Evolutionary conservation across 208 protist species (phyloP), one percentile per base, ranked within the genome.

Genomic region (Wallacemonas sp.): DNA sequence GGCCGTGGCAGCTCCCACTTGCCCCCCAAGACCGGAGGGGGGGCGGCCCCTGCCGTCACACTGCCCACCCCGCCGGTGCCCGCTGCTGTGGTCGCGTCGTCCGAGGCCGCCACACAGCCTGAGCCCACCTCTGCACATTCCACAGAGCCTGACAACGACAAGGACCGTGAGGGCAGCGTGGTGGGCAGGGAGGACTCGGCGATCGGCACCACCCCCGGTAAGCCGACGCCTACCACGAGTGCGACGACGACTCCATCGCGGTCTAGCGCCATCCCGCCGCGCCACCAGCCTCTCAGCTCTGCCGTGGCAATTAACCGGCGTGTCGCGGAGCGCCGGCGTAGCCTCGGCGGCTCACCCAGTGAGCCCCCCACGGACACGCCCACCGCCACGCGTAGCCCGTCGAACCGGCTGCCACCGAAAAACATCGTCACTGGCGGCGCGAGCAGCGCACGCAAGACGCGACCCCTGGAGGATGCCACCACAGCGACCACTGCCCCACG

Each of bases 381-480:
- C 15, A 22, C 30, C 26, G 32, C 50, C 30, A 19, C n/a, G 4
- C 34, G 39, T 26, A 27, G 50, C 50, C 50, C 50, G 5, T 57
- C 50, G 19, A 57, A 50, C 38, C 57, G 39, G 8, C 39, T 50
- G 41, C 57, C 57, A 30, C 57, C 57, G 15, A 63, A 61, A 22
- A 61, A 61, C 21, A 26, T 45, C 50, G 50, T 57, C 26, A 27
- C 54, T 15, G 21, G 39, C 57, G 41, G 22, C 38, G 27, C 38
- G n/a, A n/a, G n/a, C 21, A 42, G 29, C 13, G 34, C 61, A 5
- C 41, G 33, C 63, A 32, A 42, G 29, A 27, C 63, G 15, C 32
- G 29, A 12, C 10, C 10, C 10, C 46, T 29, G 32, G 61, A 21
- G 58, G 30, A 59, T 26, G 36, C 34, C 42, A 19, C 46, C 8